phyloP scores from a whole-genome alignment of 1,284 basidiomycete genomes.

The Naganishia cerealis region DNA sequence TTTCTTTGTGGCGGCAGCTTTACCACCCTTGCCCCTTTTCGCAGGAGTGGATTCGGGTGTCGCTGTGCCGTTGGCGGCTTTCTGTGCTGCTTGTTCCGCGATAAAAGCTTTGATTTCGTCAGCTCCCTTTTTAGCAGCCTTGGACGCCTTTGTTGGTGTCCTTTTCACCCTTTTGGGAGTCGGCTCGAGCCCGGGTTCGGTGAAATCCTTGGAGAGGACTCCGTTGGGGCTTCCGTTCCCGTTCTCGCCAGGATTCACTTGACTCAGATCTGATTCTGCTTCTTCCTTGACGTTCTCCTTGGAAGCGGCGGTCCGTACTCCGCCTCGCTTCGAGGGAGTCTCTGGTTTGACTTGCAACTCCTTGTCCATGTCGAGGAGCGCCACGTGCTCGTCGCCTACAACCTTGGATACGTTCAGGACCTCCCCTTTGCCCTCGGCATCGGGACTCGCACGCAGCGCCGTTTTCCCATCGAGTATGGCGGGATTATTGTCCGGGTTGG shows the following conservation, averaged over 20 bases:
- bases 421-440: constrained; percentile 30
- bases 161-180: constrained; percentile 28
- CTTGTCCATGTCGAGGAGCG: constrained; percentile 33
- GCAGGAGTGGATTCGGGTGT: neutral
- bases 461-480: constrained; percentile 35
- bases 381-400: constrained; percentile 16
- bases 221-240: constrained; percentile 45
- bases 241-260: constrained; percentile 48
- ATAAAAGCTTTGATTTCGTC: constrained; percentile 36
- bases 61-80: constrained; percentile 58
- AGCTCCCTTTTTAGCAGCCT: constrained; percentile 34
- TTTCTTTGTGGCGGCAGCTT: constrained; percentile 39
- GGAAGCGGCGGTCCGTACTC: constrained; percentile 40
- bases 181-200: constrained; percentile 6
- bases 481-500: constrained; percentile 33
- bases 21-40: constrained; percentile 3
- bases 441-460: constrained; percentile 54
- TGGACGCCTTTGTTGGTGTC: constrained; percentile 33
- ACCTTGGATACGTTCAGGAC: constrained; percentile 20
- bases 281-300: constrained; percentile 43
- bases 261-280: constrained; percentile 43
- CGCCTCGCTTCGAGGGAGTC: constrained; percentile 33
- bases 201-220: constrained; percentile 43
- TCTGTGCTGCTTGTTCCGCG: constrained; percentile 38
- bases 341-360: constrained; percentile 29